These are phyloP conservation scores for Gillenia trifoliata DNA, from an alignment of 306 rosid genomes.

Conservation along the genomic window DNA sequence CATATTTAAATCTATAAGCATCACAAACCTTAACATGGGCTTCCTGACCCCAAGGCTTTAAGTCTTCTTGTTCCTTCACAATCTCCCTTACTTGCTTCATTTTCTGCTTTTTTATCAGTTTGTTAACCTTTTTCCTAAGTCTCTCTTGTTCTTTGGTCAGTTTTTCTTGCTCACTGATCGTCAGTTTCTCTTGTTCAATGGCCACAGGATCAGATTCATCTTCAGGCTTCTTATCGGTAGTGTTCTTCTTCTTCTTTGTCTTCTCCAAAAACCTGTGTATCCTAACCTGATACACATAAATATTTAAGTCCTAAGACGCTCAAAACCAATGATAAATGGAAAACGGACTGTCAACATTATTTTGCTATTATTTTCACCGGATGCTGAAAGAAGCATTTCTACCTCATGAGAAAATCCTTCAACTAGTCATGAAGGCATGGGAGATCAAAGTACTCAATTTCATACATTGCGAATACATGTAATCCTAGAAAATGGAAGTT, in stretches of 20 bases:
- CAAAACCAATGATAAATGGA: constrained; percentile 14
- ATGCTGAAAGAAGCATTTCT: neutral
- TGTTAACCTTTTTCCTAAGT: constrained; percentile 47
- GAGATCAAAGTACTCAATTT: neutral
- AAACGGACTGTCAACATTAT: neutral
- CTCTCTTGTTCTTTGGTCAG: constrained; percentile 28
- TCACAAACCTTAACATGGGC: constrained; percentile 87
- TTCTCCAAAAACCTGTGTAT: constrained; percentile 58
- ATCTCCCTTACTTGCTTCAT: constrained; percentile 46
- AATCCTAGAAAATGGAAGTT: neutral
- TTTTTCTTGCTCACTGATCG: constrained; percentile 27
- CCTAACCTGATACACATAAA: constrained; percentile 57
- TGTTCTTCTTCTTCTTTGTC: constrained; percentile 42
- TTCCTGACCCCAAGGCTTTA: constrained; percentile 88
- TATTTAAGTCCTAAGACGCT: neutral
- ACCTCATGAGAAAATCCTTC: neutral
- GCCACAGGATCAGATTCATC: constrained; percentile 32
- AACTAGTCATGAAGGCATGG: neutral
- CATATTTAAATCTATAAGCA: constrained; percentile 9
- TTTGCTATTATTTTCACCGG: neutral
- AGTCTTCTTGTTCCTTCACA: constrained; percentile 49
- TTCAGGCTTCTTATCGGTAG: constrained; percentile 21
- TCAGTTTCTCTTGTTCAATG: constrained; percentile 19
- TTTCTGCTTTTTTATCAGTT: constrained; percentile 62
- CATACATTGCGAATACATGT: neutral